These are phyloP conservation scores for Picea sitchensis DNA, from an alignment of 75 land plant genomes.

Conservation along the genomic window DNA sequence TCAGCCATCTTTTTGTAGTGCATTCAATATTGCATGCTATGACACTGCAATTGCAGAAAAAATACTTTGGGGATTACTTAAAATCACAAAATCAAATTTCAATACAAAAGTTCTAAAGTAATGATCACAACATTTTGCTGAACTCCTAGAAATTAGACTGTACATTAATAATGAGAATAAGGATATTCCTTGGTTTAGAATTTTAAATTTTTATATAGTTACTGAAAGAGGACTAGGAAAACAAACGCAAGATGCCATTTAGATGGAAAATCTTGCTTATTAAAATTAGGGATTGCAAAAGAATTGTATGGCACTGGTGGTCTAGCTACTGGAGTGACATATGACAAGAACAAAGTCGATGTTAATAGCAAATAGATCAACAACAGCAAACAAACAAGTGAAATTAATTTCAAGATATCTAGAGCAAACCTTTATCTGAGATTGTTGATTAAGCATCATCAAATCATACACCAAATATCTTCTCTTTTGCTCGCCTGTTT, in stretches of 20 bases:
- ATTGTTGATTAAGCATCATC: constrained; percentile 60
- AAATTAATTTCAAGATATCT: not conserved
- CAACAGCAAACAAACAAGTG: too few species aligned
- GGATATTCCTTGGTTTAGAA: not conserved
- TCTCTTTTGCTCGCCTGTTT: constrained; percentile 55
- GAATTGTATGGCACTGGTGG: too few species aligned
- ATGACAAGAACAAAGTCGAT: too few species aligned
- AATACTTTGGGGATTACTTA: not conserved
- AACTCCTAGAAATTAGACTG: not conserved
- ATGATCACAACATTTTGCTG: not conserved
- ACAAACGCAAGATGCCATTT: not conserved
- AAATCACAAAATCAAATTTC: not conserved
- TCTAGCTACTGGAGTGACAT: too few species aligned
- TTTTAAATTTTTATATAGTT: not conserved
- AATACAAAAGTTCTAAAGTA: not conserved
- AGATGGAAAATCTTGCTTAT: too few species aligned
- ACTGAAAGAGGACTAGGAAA: not conserved
- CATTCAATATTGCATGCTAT: not conserved
- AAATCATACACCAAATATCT: constrained; percentile 93
- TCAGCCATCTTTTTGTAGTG: not conserved
- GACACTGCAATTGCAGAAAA: not conserved
- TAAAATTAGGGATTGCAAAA: too few species aligned
- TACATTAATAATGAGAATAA: not conserved
- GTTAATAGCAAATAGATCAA: too few species aligned
- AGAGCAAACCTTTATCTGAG: constrained; percentile 62